Base-by-base conservation (phyloP, 352 stramenopile species). In the Phytopythium kandeliae region DNA sequence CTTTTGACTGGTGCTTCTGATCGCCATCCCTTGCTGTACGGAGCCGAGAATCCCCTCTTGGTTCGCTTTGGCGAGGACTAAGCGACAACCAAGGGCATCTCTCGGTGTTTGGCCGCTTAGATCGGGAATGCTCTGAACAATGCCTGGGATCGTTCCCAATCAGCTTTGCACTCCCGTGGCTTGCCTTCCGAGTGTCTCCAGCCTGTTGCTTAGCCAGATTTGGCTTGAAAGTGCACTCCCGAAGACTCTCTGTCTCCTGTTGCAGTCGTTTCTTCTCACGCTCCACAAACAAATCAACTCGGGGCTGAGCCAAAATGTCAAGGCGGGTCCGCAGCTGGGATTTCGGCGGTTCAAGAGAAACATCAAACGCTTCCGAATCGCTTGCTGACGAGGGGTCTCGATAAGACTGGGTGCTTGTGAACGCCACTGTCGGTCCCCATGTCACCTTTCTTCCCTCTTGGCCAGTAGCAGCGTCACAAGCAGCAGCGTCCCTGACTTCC, bases 161-260 rank as follows among this genome's bases (percentile, higher is more conserved):
- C 28, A 31, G 4, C 9, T 31, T 4, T 35, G 31, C 31, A 35
- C 31, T 35, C 11, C 11, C 31, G 4, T 10, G n/a, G n/a, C 36
- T 13, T 17, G 36, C 12, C 12, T 16, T 28, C 38, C 16, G 38
- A 19, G 38, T 11, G 12, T 22, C 2, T 4, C 30, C 21, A 17
- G 36, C 33, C 3, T 17, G 30, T 31, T 47, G 58, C 28, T 74
- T 75, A 28, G 48, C 46, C 4, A 66, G 54, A 33, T 80, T 77
- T 13, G 82, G 82, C 25, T 58, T 72, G 53, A 90, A 92, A 6
- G 78, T 89, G 45, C 78, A 90, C 48, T 89, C 74, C 13, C 59
- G 69, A 24, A 92, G 58, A 13, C 57, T 58, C 28, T 83, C 70
- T 54, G 87, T 75, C 49, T 92, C 78, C 16, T 63, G 52, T 5